Evolutionary conservation across 2,329 filamentous ascomycete genomes (phyloP).

Genomic region (Didymella segeticola): DNA sequence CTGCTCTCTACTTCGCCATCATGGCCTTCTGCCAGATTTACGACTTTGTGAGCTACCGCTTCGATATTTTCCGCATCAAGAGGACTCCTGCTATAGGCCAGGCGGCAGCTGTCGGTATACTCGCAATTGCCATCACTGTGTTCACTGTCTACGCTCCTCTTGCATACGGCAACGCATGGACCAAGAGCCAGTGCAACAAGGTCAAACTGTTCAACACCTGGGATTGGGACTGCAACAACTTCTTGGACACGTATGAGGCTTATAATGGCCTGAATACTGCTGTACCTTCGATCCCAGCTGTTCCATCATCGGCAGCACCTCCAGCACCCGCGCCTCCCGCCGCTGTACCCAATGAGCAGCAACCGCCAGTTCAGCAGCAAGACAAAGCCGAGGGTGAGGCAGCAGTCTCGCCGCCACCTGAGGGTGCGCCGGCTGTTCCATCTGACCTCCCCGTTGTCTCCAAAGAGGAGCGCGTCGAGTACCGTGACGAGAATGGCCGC

Average conservation of each 20-base stretch:
- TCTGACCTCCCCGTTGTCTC: slow-evolving; percentile 50
- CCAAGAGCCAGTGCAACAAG: slow-evolving; percentile 81
- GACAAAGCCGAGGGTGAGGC: slow-evolving; percentile 37
- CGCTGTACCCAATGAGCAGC: slow-evolving; percentile 20
- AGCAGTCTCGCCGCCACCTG: slow-evolving; percentile 40
- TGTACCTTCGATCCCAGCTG: slow-evolving; percentile 30
- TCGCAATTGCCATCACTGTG: slow-evolving; percentile 74
- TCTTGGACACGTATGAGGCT: slow-evolving; percentile 67
- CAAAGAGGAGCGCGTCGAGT: slow-evolving; percentile 86
- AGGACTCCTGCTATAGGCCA: slow-evolving; percentile 77
- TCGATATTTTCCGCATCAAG: slow-evolving; percentile 71
- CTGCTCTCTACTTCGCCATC: slow-evolving; percentile 93
- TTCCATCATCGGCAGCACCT: slow-evolving; percentile 34
- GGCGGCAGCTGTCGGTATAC: slow-evolving; percentile 73
- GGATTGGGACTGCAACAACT: slow-evolving; percentile 99
- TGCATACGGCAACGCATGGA: slow-evolving; percentile 94
- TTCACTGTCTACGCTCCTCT: slow-evolving; percentile 89
- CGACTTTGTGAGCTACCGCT: slow-evolving; percentile 80
- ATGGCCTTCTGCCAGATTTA: slow-evolving; percentile 87
- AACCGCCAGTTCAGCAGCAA: slow-evolving; percentile 20
- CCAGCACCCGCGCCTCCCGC: slow-evolving; percentile 30
- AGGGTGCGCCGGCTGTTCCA: slow-evolving; percentile 27
- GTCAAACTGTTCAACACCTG: slow-evolving; percentile 88
- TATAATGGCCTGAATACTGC: slow-evolving; percentile 29
- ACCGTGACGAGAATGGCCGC: slow-evolving; percentile 93